Evolutionary conservation across 2,329 filamentous ascomycete genomes (phyloP).

Genomic region (Cladosporium sp.): DNA sequence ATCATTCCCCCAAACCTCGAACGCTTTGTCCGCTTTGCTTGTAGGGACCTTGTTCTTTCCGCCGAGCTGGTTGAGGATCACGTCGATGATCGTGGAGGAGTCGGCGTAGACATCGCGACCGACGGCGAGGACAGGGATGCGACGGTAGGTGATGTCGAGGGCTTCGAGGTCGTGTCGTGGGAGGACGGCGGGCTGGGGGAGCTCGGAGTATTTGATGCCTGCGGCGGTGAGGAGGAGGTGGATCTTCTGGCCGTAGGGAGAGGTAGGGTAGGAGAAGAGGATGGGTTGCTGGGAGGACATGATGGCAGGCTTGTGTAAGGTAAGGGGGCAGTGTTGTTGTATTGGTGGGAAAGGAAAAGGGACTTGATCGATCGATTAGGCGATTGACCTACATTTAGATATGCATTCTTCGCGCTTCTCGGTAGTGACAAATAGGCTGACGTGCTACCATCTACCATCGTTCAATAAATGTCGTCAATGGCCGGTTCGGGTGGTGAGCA

Average conservation of each 20-base stretch:
- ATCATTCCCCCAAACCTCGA: slow-evolving; percentile 29
- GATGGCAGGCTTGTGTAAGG: not conserved
- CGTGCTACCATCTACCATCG: not conserved
- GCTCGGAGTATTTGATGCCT: slow-evolving; percentile 55
- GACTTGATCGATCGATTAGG: not conserved
- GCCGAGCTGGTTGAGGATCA: slow-evolving; percentile 22
- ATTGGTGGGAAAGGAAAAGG: too few relatives aligned
- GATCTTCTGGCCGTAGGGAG: slow-evolving; percentile 64
- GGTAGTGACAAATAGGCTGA: not conserved
- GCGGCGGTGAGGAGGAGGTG: slow-evolving; percentile 69
- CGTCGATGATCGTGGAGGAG: slow-evolving; percentile 33
- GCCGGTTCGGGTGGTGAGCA: slow-evolving; percentile 21
- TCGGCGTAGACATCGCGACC: slow-evolving; percentile 38
- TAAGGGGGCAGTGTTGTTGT: not conserved
- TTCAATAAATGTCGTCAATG: slow-evolving; percentile 20
- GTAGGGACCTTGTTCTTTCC: slow-evolving; percentile 22
- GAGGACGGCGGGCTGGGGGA: slow-evolving; percentile 19
- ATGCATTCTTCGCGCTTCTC: not conserved
- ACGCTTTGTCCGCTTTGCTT: slow-evolving; percentile 32
- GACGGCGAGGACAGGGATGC: slow-evolving; percentile 35
- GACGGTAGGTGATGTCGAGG: slow-evolving; percentile 22
- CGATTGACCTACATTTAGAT: not conserved
- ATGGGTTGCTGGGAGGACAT: slow-evolving; percentile 33
- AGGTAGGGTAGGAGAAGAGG: slow-evolving; percentile 66
- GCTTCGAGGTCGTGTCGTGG: slow-evolving; percentile 22